Evolutionary conservation across 2,329 filamentous ascomycete genomes (phyloP), one percentile per base, ranked within the genome.

Genomic region (Hypoxylon sp.): DNA sequence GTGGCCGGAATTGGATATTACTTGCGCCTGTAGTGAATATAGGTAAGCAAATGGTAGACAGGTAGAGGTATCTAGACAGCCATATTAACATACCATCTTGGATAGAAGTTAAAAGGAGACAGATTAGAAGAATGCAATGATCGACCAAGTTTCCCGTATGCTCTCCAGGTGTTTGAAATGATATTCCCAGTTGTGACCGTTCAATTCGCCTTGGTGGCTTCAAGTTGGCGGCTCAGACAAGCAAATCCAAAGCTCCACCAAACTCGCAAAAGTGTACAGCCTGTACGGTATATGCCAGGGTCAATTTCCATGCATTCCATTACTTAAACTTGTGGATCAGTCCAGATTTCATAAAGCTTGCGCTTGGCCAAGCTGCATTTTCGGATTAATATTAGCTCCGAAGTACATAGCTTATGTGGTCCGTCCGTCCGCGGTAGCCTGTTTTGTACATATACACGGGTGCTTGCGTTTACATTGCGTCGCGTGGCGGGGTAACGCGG

Each of bases 1-100:
- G 85, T 99, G 96, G 78, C 92, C 91, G 69, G 91, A 92, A 81
- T 93, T 94, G 72, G 91, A 88, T 82, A 94, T 94, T 76, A 93
- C 89, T 84, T 94, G 92, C 72, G 82, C 79, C 81, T 84, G 70
- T 23, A 25, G 23, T 23, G 49, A 49, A 60, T 67, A 51, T 74
- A 70, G 19, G 46, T 70, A 28, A 67, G 65, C 49, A 61, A 63
- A 21, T 30, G n/a, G 32, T 6, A 50, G 38, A 45, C 2, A 21
- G 4, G 3, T 30, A 52, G 13, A 25, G 19, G 9, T 14, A 46
- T 19, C 46, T 10, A 34, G 41, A 34, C 34, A 41, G 17, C 23
- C 17, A 43, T 36, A 56, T 21, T 32, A 36, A 62, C 68, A 36
- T 74, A 76, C 75, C 75, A 76, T 76, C 36, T 64, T 71, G 56